Base-by-base conservation (phyloP, 768 basidiomycete genomes). In the Phanerochaete carnosa region DNA sequence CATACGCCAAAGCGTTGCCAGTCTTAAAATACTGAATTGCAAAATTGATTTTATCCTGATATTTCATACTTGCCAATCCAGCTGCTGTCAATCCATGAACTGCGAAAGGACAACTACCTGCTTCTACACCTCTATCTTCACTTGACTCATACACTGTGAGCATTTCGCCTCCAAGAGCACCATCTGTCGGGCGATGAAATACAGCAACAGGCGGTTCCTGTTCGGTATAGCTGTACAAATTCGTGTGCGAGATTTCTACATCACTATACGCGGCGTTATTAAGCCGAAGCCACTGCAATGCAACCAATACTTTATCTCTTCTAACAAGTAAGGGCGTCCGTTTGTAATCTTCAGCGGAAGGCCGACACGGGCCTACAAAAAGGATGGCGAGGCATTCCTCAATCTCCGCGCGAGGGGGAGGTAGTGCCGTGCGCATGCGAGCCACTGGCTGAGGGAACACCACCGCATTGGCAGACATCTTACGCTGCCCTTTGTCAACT, bases 81-180 rank as follows among this genome's bases (percentile, higher is more conserved):
- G 67, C 62, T 0, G 68, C 74, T 30, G 68, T 69, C 0, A 80
- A 19, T 0, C 74, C 74, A 69, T 78, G 74, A 2, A 79, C 76
- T 13, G 68, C 66, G 60, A 79, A 78, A 0, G 76, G 67, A 63
- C 77, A 79, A 1, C 61, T 53, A 6, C 33, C 33, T 35, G 6
- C 33, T 6, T 35, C 33, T 7, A 35, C 33, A 35, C 33, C 33
- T 6, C 7, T 6, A 35, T n/a, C n/a, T 13, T 35, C 33, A 7
- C 33, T 13, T 35, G 33, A 35, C n/a, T 35, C 33, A 13, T 6
- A 35, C 33, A 35, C 33, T 13, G 33, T 13, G 7, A 35, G 6
- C 13, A 13, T 13, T 6, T 6, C 33, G 13, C 7, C 6, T 35
- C 7, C 6, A 7, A 35, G 7, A 13, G 7, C 13, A 35, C 33